These are phyloP conservation scores for Fermentozyma sake DNA, from an alignment of 1,139 yeast genomes.

Conservation along the genomic window DNA sequence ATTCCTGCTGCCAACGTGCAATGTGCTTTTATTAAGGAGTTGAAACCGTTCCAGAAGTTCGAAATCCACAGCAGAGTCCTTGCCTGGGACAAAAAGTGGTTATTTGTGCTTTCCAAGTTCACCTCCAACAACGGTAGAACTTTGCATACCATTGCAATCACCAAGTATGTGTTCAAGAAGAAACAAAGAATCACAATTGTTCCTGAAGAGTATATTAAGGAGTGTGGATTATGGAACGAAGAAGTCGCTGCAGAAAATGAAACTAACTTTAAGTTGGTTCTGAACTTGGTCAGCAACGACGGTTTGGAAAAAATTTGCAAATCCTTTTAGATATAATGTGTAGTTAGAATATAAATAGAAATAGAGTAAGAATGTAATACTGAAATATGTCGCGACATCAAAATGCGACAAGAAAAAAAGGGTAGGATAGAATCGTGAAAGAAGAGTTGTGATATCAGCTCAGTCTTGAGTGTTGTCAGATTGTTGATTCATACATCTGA, in stretches of 20 bases:
- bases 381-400: too few species aligned
- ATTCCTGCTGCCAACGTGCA: constrained; percentile 75
- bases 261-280: constrained; percentile 24
- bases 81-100: constrained; percentile 89
- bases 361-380: too few species aligned
- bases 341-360: too few species aligned
- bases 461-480: too few species aligned
- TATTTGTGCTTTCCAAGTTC: constrained; percentile 66
- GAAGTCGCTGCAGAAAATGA: constrained; percentile 41
- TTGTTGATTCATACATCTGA: too few species aligned
- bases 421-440: too few species aligned
- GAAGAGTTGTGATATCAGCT: too few species aligned
- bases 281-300: constrained; percentile 25
- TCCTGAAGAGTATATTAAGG: constrained; percentile 56
- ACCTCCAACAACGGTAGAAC: constrained; percentile 34
- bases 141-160: constrained; percentile 58
- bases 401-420: too few species aligned
- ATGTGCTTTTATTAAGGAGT: constrained; percentile 66
- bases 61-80: constrained; percentile 54
- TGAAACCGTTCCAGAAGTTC: constrained; percentile 61
- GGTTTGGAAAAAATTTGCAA: constrained; percentile 20
- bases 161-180: constrained; percentile 75
- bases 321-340: too few species aligned
- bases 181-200: constrained; percentile 65
- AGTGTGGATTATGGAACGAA: constrained; percentile 54